Conservation (phyloP, 2,329 filamentous ascomycete genomes). For the Chaetomiaceae sp. region DNA sequence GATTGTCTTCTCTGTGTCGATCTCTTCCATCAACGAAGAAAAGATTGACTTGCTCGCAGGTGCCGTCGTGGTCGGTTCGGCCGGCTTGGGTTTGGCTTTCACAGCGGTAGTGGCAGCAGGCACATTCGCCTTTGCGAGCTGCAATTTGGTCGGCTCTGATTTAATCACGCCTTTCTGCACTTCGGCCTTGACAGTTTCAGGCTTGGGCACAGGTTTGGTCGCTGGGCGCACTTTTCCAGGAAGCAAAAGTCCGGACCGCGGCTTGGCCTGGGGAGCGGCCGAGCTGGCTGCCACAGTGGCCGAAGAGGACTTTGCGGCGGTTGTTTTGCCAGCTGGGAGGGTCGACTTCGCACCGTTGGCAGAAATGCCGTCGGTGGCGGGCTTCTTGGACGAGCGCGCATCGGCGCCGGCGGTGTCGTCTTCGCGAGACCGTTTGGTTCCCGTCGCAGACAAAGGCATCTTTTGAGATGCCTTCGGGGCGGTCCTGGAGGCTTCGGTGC, state of each 20-base stretch:
- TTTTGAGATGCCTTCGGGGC: slow-evolving; percentile 15
- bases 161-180: slow-evolving; percentile 30
- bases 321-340: neutral
- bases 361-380: slow-evolving; percentile 27
- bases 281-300: slow-evolving; percentile 16
- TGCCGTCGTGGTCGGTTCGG: slow-evolving; percentile 27
- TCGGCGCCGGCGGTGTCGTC: slow-evolving; percentile 33
- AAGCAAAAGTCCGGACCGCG: slow-evolving; percentile 32
- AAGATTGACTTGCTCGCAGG: slow-evolving; percentile 44
- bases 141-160: slow-evolving; percentile 25
- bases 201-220: slow-evolving; percentile 40
- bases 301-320: slow-evolving; percentile 26
- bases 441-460: slow-evolving; percentile 16
- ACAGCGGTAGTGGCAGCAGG: slow-evolving; percentile 7
- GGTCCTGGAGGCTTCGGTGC: slow-evolving; percentile 19
- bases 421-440: slow-evolving; percentile 37
- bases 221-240: slow-evolving; percentile 46
- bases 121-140: slow-evolving; percentile 28
- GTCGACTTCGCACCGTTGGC: slow-evolving; percentile 26
- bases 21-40: slow-evolving; percentile 50
- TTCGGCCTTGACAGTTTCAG: slow-evolving; percentile 27
- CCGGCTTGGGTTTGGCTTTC: slow-evolving; percentile 31
- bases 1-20: slow-evolving; percentile 51
- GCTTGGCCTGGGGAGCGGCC: slow-evolving; percentile 27
- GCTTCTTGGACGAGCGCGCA: slow-evolving; percentile 36